phyloP scores from a whole-genome alignment of 2,329 filamentous ascomycete species.

The Helminthosporium solani region DNA sequence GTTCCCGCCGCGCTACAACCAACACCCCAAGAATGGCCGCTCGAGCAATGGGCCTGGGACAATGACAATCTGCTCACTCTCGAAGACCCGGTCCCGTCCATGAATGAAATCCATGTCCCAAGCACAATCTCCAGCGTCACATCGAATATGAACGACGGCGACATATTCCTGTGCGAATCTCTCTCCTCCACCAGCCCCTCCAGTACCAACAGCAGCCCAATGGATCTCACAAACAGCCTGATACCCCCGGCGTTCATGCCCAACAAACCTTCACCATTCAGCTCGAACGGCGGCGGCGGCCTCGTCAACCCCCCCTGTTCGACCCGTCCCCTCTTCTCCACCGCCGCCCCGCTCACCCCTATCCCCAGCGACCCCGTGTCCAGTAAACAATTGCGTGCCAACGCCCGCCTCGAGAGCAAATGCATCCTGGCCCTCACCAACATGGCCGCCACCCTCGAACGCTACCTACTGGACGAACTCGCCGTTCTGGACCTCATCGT shows the following conservation, averaged over 20 bases:
- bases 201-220: not conserved
- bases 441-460: conserved; percentile 10
- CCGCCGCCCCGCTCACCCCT: not conserved
- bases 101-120: not conserved
- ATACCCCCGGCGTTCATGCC: too few relatives aligned
- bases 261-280: too few relatives aligned
- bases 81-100: too few relatives aligned
- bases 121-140: not conserved
- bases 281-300: too few relatives aligned
- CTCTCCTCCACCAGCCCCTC: not conserved
- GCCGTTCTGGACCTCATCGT: conserved; percentile 8
- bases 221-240: too few relatives aligned
- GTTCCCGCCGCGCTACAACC: not conserved
- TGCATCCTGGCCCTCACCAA: conserved; percentile 9
- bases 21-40: not conserved
- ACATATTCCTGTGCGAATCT: not conserved
- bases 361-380: not conserved
- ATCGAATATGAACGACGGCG: not conserved
- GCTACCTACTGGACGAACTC: conserved; percentile 10
- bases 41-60: not conserved
- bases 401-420: conserved; percentile 6
- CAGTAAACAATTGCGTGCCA: not conserved
- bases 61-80: not conserved
- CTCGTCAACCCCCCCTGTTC: too few relatives aligned
- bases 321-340: too few relatives aligned